These are phyloP conservation scores for Penicillium sp. DNA, from an alignment of 2,329 filamentous ascomycete genomes.

Conservation along the genomic window DNA sequence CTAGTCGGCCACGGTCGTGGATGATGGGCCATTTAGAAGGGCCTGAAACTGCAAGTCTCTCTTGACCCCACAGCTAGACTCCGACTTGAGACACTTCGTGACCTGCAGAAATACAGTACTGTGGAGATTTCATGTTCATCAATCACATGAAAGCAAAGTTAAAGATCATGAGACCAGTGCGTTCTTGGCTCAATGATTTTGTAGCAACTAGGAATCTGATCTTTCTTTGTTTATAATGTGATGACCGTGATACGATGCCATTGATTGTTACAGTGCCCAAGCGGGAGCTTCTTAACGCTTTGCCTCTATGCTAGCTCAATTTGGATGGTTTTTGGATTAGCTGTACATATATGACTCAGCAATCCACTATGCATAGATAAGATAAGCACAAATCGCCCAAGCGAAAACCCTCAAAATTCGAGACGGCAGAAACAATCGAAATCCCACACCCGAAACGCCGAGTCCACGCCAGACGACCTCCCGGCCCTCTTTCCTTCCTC, in stretches of 20 bases:
- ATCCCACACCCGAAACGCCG: slow-evolving; percentile 43
- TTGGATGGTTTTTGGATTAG: background rate
- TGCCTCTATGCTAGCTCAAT: background rate
- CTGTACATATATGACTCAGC: slow-evolving; percentile 41
- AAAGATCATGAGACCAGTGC: background rate
- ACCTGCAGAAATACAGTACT: background rate
- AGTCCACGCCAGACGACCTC: slow-evolving; percentile 30
- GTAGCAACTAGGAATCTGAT: background rate
- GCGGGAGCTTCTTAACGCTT: background rate
- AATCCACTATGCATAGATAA: slow-evolving; percentile 42
- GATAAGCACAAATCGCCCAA: slow-evolving; percentile 51
- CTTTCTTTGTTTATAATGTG: background rate
- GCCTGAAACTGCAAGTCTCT: too few species aligned
- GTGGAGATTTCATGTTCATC: background rate
- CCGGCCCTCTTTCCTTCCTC: slow-evolving; percentile 27
- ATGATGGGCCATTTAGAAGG: background rate
- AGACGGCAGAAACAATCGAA: slow-evolving; percentile 38
- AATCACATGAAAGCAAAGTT: background rate
- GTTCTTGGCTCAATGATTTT: background rate
- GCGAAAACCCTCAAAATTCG: slow-evolving; percentile 54
- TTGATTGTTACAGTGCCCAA: background rate
- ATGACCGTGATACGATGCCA: background rate
- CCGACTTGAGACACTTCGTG: background rate
- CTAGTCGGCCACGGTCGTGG: background rate
- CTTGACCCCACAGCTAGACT: background rate